Evolutionary conservation across 208 protist genomes (phyloP).

Genomic region (Acanthamoeba healyi): DNA sequence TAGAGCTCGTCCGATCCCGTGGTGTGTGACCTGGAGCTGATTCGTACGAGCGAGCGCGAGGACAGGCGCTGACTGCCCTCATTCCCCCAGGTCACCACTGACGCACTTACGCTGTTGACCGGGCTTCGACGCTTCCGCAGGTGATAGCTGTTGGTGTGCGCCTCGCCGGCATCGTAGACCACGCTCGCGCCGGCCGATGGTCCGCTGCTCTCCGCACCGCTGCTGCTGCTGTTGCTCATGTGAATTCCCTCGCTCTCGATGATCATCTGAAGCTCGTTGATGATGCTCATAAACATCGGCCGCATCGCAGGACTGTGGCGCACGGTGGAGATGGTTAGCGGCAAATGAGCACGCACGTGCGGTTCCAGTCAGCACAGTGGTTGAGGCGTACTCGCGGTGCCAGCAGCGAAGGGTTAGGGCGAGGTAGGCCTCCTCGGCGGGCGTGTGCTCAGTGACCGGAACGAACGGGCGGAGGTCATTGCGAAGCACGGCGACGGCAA

Average conservation of each 20-base stretch:
- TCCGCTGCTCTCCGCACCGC: slow-evolving; percentile 7
- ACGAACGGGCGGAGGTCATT: not conserved
- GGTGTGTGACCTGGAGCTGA: not conserved
- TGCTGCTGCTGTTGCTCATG: not conserved
- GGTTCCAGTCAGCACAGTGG: no score
- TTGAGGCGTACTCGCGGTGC: slow-evolving; percentile 8
- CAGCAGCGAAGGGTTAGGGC: not conserved
- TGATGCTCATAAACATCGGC: not conserved
- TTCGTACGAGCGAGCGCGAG: no score
- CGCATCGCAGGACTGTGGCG: not conserved
- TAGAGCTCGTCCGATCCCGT: not conserved
- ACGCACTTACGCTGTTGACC: not conserved
- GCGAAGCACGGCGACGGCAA: not conserved
- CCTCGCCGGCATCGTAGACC: not conserved
- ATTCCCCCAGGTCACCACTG: not conserved
- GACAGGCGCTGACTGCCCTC: not conserved
- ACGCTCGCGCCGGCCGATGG: not conserved
- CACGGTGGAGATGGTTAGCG: not conserved
- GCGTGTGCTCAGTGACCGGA: not conserved
- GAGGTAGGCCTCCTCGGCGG: slow-evolving; percentile 23
- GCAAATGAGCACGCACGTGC: no score
- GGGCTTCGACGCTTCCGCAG: not conserved
- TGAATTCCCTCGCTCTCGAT: not conserved
- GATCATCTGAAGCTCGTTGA: not conserved
- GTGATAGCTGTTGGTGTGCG: not conserved